phyloP scores from a whole-genome alignment of 148 eudicot genomes.

The Persicaria tinctoria region DNA sequence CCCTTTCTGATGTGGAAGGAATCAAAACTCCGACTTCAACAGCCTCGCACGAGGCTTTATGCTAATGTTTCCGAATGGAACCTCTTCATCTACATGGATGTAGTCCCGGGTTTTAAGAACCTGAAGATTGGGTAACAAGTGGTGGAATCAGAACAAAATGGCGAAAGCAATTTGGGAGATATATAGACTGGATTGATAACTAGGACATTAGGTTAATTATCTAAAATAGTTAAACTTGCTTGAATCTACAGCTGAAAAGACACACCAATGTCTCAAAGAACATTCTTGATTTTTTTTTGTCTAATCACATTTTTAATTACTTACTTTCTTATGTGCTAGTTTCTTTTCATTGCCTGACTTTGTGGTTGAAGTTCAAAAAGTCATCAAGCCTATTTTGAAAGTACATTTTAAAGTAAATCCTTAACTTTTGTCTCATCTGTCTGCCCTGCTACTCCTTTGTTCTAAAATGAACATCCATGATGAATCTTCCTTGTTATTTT shows the following conservation, averaged over 20 bases:
- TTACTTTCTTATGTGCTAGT: conserved; percentile 30
- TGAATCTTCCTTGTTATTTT: too few species aligned
- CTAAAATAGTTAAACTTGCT: neutral
- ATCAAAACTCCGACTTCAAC: conserved; percentile 62
- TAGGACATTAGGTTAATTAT: neutral
- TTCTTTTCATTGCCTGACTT: conserved; percentile 78
- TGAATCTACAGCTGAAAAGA: neutral
- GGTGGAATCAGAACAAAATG: neutral
- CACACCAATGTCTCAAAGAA: conserved; percentile 97
- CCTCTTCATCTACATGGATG: conserved; percentile 58
- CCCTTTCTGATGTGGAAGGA: neutral
- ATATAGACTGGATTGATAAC: neutral
- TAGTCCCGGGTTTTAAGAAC: conserved; percentile 94
- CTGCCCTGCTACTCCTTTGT: too few species aligned
- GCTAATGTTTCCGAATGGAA: conserved; percentile 47
- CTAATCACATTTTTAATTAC: neutral
- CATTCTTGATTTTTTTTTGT: conserved; percentile 94
- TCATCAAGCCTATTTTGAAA: conserved; percentile 60
- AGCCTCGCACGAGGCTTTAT: conserved; percentile 72
- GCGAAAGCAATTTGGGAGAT: neutral
- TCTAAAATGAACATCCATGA: too few species aligned
- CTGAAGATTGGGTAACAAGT: conserved; percentile 24
- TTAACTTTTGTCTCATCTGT: too few species aligned
- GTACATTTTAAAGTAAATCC: too few species aligned
- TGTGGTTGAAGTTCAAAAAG: conserved; percentile 82